Base-by-base conservation (phyloP, 1,139 yeast genomes). In the Cylindricascospora bacillispora region DNA sequence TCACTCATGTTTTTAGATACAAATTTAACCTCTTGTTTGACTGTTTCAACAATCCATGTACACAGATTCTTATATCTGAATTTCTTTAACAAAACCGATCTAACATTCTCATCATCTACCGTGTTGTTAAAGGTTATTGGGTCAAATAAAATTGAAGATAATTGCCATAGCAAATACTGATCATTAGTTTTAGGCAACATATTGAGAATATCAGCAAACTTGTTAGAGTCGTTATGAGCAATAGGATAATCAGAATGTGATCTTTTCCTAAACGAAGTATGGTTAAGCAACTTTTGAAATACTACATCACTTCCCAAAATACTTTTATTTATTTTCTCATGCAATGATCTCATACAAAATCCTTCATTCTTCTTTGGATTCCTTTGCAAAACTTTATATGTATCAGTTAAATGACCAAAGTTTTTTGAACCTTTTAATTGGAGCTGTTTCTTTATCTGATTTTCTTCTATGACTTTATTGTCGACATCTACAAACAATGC, bases 131-230 rank as follows among this genome's bases (percentile, higher is more conserved):
- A 29, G 3, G 28, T 28, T 13, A 43, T 33, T 2, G 40, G 57
- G 44, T 78, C 89, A 50, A 74, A 76, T 23, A 79, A 53, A 13
- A 71, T 61, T 1, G 78, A 67, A 1, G 75, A 65, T 25, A 79
- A 55, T 15, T 60, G 59, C 70, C 82, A 72, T 3, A 59, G 38
- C 4, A 40, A 35, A 28, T 40, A 48, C 20, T 56, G 56, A 1
- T 40, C 32, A 15, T 41, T 33, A 6, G 32, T 25, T 10, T 33
- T 22, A 21, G 35, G 24, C 34, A 41, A 28, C 13, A 40, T 25
- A 11, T 34, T 28, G 12, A 42, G 34, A 18, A 51, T 35, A 25
- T 44, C 41, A 3, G 32, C 30, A 28, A 52, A 49, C 18, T 37
- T 35, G 9, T 49, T 30, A 1, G 44, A 31, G 27, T 36, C 43